Base-by-base conservation (phyloP, 1,139 yeast species). In the Suhomyces bokatorum region DNA sequence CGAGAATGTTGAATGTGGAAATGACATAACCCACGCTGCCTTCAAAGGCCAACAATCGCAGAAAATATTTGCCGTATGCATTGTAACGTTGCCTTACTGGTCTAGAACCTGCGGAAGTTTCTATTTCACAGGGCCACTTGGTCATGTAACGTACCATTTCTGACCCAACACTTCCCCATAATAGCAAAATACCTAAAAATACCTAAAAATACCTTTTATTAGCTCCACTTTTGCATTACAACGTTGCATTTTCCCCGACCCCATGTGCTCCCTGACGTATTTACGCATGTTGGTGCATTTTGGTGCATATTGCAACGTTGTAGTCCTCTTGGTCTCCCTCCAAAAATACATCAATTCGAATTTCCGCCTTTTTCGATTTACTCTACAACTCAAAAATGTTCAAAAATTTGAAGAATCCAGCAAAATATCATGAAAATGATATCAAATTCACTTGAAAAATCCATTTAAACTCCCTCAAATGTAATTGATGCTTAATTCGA, bases 1-100 rank as follows among this genome's bases (percentile, higher is more conserved):
- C 6, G 9, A 8, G 24, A 20, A 20, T 20, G 24, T 20, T 20
- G 24, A 20, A 20, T 20, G 2, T 6, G 6, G 24, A 20, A 20
- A 20, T 20, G 2, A 7, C 24, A 20, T 20, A 20, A 20, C 24
- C 24, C 26, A 11, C 6, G 22, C 22, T 34, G 16, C 13, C 38
- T 28, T 17, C 15, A 26, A n/a, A 13, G 15, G 20, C 14, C 30
- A 34, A 22, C 36, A 24, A 20, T 15, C 29, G n/a, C 22, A 12
- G 26, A 14, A 17, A 22, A 22, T 8, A 34, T 6, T 13, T 10
- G 5, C 13, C 22, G 26, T 6, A 24, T 32, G 36, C 35, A 38
- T 9, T 38, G 41, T 20, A 38, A 38, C 41, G 41, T 38, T 38
- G 41, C 41, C 35, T 8, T 32, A 5, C 15, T n/a, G 15, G 10